Conservation (phyloP, 1,139 yeast genomes). For the Candida albicans region DNA sequence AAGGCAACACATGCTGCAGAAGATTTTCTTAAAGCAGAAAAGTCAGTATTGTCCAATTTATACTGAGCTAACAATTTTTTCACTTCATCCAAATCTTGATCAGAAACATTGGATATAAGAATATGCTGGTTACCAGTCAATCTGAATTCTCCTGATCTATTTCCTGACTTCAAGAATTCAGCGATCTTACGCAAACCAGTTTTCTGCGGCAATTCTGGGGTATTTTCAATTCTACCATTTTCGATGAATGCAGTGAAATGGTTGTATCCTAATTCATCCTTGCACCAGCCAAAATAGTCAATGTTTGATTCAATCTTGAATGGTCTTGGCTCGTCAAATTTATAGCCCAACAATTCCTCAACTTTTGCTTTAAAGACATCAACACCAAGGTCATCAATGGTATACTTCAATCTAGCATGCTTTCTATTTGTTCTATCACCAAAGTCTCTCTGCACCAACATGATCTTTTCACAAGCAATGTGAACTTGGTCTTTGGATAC, state of each 20-base stretch:
- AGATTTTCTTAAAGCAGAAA: constrained; percentile 81
- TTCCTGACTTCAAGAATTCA: constrained; percentile 47
- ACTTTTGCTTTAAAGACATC: constrained; percentile 77
- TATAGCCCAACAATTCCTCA: constrained; percentile 79
- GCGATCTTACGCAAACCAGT: constrained; percentile 84
- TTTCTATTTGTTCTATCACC: constrained; percentile 97
- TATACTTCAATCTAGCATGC: constrained; percentile 96
- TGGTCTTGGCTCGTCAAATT: constrained; percentile 67
- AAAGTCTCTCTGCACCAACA: constrained; percentile 91
- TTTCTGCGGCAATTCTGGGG: constrained; percentile 87
- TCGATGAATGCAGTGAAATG: constrained; percentile 95
- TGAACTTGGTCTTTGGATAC: constrained; percentile 67
- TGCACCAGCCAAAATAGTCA: constrained; percentile 93
- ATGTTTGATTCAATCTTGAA: constrained; percentile 83
- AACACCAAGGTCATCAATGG: constrained; percentile 88
- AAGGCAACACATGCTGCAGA: constrained; percentile 98
- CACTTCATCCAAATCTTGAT: constrained; percentile 61
- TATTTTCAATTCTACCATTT: constrained; percentile 95
- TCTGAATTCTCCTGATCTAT: constrained; percentile 78
- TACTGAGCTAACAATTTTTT: constrained; percentile 67
- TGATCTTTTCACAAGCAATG: constrained; percentile 83
- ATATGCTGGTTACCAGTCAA: constrained; percentile 96
- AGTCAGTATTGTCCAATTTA: constrained; percentile 81
- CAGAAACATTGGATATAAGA: constrained; percentile 69
- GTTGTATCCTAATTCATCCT: constrained; percentile 82